These are phyloP conservation scores for Corchorus capsularis DNA, from an alignment of 345 rosid genomes.

Conservation along the genomic window DNA sequence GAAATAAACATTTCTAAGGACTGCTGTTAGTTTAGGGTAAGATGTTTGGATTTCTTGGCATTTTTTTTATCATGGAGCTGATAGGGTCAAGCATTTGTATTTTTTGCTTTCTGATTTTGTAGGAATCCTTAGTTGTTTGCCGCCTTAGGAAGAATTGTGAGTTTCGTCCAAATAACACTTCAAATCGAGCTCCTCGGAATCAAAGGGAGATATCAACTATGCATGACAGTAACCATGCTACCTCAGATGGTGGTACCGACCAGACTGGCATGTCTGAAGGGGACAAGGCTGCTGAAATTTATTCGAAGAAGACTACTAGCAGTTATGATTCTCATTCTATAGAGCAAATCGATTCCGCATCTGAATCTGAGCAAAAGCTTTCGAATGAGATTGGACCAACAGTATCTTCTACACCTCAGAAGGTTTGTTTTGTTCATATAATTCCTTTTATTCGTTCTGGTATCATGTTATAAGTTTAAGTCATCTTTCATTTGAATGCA, in stretches of 20 bases:
- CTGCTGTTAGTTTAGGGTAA: not conserved
- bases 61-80: not conserved
- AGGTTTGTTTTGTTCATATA: constrained; percentile 37
- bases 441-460: not conserved
- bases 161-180: constrained; percentile 36
- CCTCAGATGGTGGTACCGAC: constrained; percentile 34
- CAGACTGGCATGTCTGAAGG: constrained; percentile 32
- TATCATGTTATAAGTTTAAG: not conserved
- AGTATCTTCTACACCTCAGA: constrained; percentile 48
- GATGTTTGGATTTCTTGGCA: not conserved
- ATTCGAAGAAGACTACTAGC: constrained; percentile 40
- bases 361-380: constrained; percentile 50
- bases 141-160: constrained; percentile 71
- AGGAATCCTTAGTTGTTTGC: constrained; percentile 85
- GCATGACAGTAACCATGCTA: constrained; percentile 22
- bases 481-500: not conserved
- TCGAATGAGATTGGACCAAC: constrained; percentile 33
- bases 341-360: constrained; percentile 46
- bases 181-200: constrained; percentile 32
- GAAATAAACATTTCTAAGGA: too few species aligned
- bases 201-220: constrained; percentile 25
- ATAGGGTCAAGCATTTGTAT: not conserved
- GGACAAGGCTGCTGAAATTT: constrained; percentile 34
- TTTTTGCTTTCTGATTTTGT: constrained; percentile 17
- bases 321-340: constrained; percentile 54